Conservation (phyloP, 495 filamentous ascomycete genomes). For the Amphirosellinia nigrospora region DNA sequence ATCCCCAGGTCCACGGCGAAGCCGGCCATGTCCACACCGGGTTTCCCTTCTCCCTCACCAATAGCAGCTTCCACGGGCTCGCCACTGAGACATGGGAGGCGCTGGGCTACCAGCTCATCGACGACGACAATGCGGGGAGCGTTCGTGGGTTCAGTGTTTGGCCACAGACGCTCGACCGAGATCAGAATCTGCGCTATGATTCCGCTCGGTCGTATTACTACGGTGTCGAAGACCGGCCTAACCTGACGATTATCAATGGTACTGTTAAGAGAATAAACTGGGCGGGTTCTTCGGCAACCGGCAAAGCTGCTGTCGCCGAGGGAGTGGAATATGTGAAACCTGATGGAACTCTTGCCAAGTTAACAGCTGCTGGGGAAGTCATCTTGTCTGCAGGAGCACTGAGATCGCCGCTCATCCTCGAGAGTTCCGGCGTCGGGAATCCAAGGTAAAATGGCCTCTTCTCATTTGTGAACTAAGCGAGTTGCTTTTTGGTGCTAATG, state of each 20-base stretch:
- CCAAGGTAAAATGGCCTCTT: conserved; percentile 9
- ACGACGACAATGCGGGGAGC: conserved; percentile 48
- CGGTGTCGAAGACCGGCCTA: conserved; percentile 45
- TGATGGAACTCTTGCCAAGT: conserved; percentile 33
- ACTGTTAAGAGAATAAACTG: conserved; percentile 46
- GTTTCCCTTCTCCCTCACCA: conserved; percentile 46
- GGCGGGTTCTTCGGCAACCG: conserved; percentile 28
- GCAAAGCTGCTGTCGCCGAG: conserved; percentile 34
- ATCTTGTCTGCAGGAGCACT: conserved; percentile 55
- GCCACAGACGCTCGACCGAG: conserved; percentile 46
- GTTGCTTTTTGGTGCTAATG: background rate
- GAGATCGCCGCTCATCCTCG: conserved; percentile 56
- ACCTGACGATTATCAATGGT: conserved; percentile 42
- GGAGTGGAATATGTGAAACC: conserved; percentile 45
- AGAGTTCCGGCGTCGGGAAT: conserved; percentile 57
- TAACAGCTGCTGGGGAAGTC: conserved; percentile 51
- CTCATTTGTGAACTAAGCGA: background rate
- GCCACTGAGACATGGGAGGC: conserved; percentile 37
- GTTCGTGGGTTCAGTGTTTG: conserved; percentile 49
- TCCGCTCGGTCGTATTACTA: conserved; percentile 53
- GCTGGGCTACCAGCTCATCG: conserved; percentile 46
- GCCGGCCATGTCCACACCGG: conserved; percentile 56
- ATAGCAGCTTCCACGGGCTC: conserved; percentile 37
- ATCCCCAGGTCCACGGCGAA: conserved; percentile 53
- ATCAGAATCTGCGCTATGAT: conserved; percentile 39